A percentile compares a stretch with the other conserved stretches of the same genome.
These are phyloP conservation scores for Diutina sp. DNA, from an alignment of 1,139 yeast genomes.

Conservation along the genomic window DNA sequence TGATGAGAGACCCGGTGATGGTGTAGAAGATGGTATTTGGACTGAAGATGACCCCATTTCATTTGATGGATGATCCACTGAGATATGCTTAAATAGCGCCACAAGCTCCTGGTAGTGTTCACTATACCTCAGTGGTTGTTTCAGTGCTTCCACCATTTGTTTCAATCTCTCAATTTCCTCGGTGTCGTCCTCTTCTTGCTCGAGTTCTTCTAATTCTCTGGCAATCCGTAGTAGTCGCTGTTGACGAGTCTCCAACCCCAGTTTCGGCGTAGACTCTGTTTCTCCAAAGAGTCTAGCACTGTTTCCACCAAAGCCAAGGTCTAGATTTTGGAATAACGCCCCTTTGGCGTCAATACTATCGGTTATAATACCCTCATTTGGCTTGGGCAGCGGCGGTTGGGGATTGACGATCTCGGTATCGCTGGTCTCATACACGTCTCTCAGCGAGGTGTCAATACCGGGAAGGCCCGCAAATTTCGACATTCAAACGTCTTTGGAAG, in stretches of 20 bases:
- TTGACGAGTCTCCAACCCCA: constrained; percentile 22
- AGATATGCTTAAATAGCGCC: neutral
- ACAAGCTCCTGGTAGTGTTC: neutral
- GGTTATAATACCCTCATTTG: constrained; percentile 4
- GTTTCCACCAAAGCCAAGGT: constrained; percentile 26
- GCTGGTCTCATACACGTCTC: neutral
- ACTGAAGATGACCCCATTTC: neutral
- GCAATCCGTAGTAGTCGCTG: constrained; percentile 33
- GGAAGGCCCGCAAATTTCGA: neutral
- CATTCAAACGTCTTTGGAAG: neutral
- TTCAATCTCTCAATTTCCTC: neutral
- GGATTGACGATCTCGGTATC: neutral
- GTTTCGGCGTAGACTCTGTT: constrained; percentile 20
- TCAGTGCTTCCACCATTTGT: neutral
- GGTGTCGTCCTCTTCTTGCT: constrained; percentile 3
- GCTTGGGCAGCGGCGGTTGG: constrained; percentile 7
- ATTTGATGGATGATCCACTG: neutral
- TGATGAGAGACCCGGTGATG: constrained; percentile 6
- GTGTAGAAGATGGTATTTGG: neutral
- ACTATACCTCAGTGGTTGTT: neutral
- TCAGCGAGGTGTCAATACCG: neutral
- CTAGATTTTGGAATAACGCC: constrained; percentile 12
- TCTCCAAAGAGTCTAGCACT: constrained; percentile 11
- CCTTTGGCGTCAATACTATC: constrained; percentile 10
- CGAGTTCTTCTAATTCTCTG: constrained; percentile 30